Evolutionary conservation across 176 grass and related monocot species (phyloP), one percentile per base, ranked within the genome.

Genomic region (Aechmea fasciata): DNA sequence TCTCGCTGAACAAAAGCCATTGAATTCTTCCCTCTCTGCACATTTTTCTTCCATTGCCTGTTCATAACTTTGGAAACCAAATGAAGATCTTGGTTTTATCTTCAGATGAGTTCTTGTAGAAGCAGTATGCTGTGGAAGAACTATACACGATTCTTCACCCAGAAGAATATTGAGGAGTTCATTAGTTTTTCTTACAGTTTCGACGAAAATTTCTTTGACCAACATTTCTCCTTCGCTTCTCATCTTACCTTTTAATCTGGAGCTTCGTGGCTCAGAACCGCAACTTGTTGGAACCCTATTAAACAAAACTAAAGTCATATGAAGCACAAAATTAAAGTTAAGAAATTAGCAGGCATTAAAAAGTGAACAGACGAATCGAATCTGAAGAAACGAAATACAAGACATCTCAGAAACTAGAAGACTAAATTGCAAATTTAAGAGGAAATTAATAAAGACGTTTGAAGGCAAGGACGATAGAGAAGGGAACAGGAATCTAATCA

Each of bases 201-300:
- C 79, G 47, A 90, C 87, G 75, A 99, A 99, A 48, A 71, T 83
- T 81, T 93, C 78, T 74, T 99, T 99, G n/a, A 99, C 73, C 72
- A 99, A 90, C 71, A 74, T 82, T 83, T 99, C 84, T 50, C 82
- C 80, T 90, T 88, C 89, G 57, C 83, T 80, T 77, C 88, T 97
- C 71, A 83, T 83, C 71, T 93, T 99, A 75, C 85, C 70, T 85
- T 86, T 93, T 79, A 99, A 70, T 41, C 94, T 83, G 24, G 82
- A 99, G 73, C 94, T 93, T 84, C 82, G 86, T 77, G 89, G 94
- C 68, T 90, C 64, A 82, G 51, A 69, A 79, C 65, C 49, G 52
- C 69, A 74, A 67, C 67, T 68, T 28, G 76, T 88, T 14, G 78
- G 74, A 24, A 85, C 84, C 74, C 94, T 99, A 75, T 20, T 80